Evolutionary conservation across 2,329 filamentous ascomycete genomes (phyloP).

Genomic region (Fusarium bactridioides): DNA sequence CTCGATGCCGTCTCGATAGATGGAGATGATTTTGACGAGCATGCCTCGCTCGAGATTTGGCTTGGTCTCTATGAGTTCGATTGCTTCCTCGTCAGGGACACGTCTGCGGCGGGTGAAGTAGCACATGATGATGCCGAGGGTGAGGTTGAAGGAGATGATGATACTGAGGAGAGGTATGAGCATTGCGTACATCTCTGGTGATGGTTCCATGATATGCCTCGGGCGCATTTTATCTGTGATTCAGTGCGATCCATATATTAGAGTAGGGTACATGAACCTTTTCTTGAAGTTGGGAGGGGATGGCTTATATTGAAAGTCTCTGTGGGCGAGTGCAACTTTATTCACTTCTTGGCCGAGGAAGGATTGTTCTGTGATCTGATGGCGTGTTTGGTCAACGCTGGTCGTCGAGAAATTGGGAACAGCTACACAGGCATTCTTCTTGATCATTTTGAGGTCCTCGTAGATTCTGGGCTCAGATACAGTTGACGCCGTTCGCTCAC

Average conservation of each 20-base stretch:
- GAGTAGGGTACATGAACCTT: not conserved
- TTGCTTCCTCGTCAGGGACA: not conserved
- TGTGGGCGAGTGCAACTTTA: not conserved
- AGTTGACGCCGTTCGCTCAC: not conserved
- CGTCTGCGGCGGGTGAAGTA: not conserved
- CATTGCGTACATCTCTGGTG: not conserved
- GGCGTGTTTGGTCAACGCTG: not conserved
- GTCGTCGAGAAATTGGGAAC: not conserved
- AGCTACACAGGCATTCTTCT: no score
- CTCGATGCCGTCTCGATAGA: slow-evolving; percentile 1
- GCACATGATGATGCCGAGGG: not conserved
- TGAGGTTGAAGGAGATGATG: not conserved
- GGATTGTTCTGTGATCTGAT: not conserved
- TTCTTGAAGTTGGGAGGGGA: not conserved
- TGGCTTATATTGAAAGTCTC: not conserved
- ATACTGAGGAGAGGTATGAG: not conserved
- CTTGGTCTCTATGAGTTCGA: not conserved
- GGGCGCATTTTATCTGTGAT: not conserved
- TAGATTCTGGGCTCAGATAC: fast-evolving
- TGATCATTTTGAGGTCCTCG: not conserved
- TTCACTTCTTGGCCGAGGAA: not conserved
- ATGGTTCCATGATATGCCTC: not conserved
- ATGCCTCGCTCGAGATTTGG: not conserved
- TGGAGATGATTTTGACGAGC: slow-evolving; percentile 7
- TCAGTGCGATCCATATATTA: not conserved